phyloP scores from a whole-genome alignment of 2,329 filamentous ascomycete species.

The Penicillium paneum region DNA sequence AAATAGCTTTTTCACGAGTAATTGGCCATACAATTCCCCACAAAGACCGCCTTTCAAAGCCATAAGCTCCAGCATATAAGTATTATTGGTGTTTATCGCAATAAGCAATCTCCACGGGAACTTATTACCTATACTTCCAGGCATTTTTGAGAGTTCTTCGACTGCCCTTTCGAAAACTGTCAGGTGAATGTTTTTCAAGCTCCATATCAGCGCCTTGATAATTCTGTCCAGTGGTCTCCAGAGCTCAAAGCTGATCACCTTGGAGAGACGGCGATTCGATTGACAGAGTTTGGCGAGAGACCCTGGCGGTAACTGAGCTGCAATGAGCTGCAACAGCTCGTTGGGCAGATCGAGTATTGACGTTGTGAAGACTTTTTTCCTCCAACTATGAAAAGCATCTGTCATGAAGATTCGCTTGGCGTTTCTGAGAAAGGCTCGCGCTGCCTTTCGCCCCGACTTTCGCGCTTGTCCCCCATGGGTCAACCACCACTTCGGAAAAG shows the following conservation, averaged over 20 bases:
- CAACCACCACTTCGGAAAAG: background rate
- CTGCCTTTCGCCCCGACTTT: background rate
- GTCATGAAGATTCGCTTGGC: background rate
- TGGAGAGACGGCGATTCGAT: background rate
- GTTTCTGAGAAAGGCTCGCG: background rate
- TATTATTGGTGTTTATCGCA: background rate
- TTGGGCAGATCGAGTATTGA: background rate
- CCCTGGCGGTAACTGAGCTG: background rate
- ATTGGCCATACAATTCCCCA: slow-evolving; percentile 27
- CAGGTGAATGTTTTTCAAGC: background rate
- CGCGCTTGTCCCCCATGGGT: background rate
- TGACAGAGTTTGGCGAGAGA: background rate
- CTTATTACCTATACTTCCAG: background rate
- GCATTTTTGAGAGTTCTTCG: background rate
- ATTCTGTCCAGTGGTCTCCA: background rate
- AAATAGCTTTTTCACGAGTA: background rate
- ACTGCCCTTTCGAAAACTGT: background rate
- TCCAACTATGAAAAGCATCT: background rate
- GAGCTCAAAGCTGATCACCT: background rate
- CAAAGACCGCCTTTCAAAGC: slow-evolving; percentile 61
- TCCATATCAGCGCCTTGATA: background rate
- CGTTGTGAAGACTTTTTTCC: background rate
- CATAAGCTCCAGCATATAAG: slow-evolving; percentile 43
- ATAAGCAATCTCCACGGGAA: background rate
- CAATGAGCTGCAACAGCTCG: background rate